Conservation (phyloP, 176 grass and related monocot genomes). For the Chloris gayana region DNA sequence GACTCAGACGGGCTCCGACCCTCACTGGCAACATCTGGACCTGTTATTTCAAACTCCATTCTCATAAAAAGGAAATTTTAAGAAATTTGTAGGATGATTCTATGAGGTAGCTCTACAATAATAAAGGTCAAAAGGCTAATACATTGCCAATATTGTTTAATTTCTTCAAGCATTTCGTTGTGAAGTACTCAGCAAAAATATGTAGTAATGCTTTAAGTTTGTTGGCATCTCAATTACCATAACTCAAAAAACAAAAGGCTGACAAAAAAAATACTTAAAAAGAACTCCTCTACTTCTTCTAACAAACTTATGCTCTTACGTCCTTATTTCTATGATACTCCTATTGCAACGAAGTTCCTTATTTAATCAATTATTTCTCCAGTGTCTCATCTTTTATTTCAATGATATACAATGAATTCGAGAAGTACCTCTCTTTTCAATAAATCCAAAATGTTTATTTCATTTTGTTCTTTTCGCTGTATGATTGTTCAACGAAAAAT, state of each 20-base stretch:
- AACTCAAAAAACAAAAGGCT: neutral
- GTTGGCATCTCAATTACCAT: neutral
- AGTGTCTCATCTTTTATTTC: neutral
- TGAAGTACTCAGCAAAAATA: neutral
- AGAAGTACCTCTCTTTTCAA: neutral
- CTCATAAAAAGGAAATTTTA: slow-evolving; percentile 8
- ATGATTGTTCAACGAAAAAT: neutral
- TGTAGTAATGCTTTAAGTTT: neutral
- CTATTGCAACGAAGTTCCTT: neutral
- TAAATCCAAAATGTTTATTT: neutral
- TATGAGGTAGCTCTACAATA: slow-evolving; percentile 13
- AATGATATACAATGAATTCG: neutral
- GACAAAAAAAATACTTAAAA: neutral
- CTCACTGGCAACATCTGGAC: slow-evolving; percentile 54
- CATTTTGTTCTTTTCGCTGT: neutral
- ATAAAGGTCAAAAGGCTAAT: slow-evolving; percentile 21
- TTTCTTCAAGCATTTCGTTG: neutral
- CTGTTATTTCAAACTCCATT: slow-evolving; percentile 39
- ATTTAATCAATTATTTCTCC: neutral
- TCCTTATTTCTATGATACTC: neutral
- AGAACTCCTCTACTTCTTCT: neutral
- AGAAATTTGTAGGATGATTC: slow-evolving; percentile 20
- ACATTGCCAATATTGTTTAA: neutral
- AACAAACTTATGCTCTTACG: neutral
- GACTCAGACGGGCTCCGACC: slow-evolving; percentile 58